Base-by-base conservation (phyloP, 2,329 filamentous ascomycete genomes). In the Cercospora berteroae region DNA sequence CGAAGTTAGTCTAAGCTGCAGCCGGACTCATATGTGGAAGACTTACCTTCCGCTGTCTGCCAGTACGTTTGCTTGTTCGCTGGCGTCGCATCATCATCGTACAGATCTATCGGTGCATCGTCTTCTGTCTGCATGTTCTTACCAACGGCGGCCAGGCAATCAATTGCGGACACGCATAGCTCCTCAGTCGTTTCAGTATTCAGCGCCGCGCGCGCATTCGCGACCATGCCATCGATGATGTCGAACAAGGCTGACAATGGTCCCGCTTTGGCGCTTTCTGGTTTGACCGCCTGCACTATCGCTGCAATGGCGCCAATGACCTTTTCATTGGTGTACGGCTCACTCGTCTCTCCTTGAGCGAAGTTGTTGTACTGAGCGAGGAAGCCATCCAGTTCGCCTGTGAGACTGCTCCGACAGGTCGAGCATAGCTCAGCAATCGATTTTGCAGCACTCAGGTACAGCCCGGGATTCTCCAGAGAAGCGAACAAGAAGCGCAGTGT, bases 401-500 rank as follows among this genome's bases (percentile, higher is more conserved):
- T 87, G n/a, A 96, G 81, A 61, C 88, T 85, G 27, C 82, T 83
- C 42, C 92, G 86, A 70, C 92, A 95, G 31, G 91, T 90, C 0
- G 88, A 92, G 75, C 91, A 94, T 1, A 95, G 84, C 5, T 86
- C 87, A 33, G 86, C 83, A 39, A 96, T 94, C 0, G 91, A 90
- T 74, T 88, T 90, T 1, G 92, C 91, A 3, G 92, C 90, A 59
- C 87, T 84, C n/a, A 84, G 82, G 8, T 89, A 88, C 55, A 94
- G 82, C 4, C 71, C 66, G 5, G 70, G 70, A 33, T 90, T 87
- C 18, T 85, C 84, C 4, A 94, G 82, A 6, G 90, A 88, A 33
- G 84, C 85, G 75, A 96, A 94, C 0, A 95, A 83, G 55, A 94
- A 87, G 59, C 89, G 90, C 25, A 96, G 81, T 1, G 90, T 90